Evolutionary conservation across 2,329 filamentous ascomycete genomes (phyloP), one percentile per base, ranked within the genome.

Genomic region (Fusarium armeniacum): DNA sequence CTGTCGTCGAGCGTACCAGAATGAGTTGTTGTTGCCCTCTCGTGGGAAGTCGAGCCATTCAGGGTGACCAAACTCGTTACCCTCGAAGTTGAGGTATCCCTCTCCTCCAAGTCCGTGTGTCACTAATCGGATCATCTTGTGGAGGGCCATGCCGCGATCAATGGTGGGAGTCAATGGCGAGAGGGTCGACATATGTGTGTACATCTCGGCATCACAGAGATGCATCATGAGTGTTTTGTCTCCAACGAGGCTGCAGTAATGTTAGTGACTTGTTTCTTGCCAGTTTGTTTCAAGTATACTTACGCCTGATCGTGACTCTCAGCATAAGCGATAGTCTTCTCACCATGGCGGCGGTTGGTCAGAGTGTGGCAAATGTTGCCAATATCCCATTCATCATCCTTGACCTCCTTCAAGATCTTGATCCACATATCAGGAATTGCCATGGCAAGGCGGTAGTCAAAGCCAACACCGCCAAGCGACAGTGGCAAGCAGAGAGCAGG

Each of bases 1-100:
- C 79, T 98, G 95, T 62, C 96, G 91, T 24, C 96, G 89, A 4
- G 94, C 94, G 77, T 97, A 97, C 90, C 93, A 95, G 85, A 94
- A 98, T 46, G 92, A 96, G 81, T 97, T 97, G 76, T 90, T 83
- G 82, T 98, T 98, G 62, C 96, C 96, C 76, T 91, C 93, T 53
- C 96, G 92, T 6, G 96, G 96, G 81, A 99, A 99, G 80, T 99
- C 96, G 40, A 99, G 91, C 96, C 96, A 99, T 81, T 99, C 96
- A 0, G 96, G 96, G 78, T 99, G 96, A 1, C 96, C 96, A 76
- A 99, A 99, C 81, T 99, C 96, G 80, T 99, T 99, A 65, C 96
- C 96, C 82, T 98, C 94, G 75, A 99, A 99, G 83, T 98, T 99
- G 55, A 99, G 91, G 77, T 97, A 99, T 40, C 95, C 96, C 81